Evolutionary conservation across 176 grass and related monocot species (phyloP).

Genomic region (Dactylis glomerata): DNA sequence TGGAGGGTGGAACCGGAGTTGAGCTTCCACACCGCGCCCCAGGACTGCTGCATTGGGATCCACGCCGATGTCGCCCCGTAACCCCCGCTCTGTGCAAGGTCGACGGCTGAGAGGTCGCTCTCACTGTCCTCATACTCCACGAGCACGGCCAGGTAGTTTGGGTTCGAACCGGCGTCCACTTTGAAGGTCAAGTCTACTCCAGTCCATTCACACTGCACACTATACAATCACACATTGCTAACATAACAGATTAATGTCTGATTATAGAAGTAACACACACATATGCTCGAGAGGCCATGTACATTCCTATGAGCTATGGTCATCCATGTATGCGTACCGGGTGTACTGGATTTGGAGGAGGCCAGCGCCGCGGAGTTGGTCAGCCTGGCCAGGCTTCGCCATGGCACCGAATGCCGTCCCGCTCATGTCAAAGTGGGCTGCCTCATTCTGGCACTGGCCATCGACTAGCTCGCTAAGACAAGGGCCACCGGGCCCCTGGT

Average conservation of each 20-base stretch:
- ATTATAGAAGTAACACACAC: not conserved
- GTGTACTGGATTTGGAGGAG: slow-evolving; percentile 62
- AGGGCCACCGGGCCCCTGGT: slow-evolving; percentile 56
- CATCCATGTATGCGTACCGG: slow-evolving; percentile 29
- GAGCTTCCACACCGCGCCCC: slow-evolving; percentile 56
- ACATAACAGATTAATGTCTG: not conserved
- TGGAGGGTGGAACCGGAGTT: slow-evolving; percentile 39
- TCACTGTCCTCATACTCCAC: slow-evolving; percentile 67
- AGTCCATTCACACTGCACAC: slow-evolving; percentile 54
- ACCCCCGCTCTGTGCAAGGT: slow-evolving; percentile 36
- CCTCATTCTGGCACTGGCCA: slow-evolving; percentile 35
- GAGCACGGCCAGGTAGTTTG: slow-evolving; percentile 71
- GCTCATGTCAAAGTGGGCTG: slow-evolving; percentile 85
- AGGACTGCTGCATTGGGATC: slow-evolving; percentile 58
- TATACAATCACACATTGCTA: not conserved
- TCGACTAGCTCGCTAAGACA: slow-evolving; percentile 38
- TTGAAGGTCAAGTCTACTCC: slow-evolving; percentile 64
- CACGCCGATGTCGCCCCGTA: not conserved
- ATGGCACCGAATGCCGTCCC: slow-evolving; percentile 80
- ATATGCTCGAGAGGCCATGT: not conserved
- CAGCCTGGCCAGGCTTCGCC: slow-evolving; percentile 52
- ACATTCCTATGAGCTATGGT: not conserved
- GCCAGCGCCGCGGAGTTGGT: slow-evolving; percentile 62
- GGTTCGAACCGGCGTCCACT: slow-evolving; percentile 76
- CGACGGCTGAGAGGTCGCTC: slow-evolving; percentile 56